Percentiles rank a stretch among this genome's conserved stretches.
These are phyloP conservation scores for Herpotrichia juniperi DNA, from an alignment of 2,329 filamentous ascomycete genomes.

Conservation along the genomic window DNA sequence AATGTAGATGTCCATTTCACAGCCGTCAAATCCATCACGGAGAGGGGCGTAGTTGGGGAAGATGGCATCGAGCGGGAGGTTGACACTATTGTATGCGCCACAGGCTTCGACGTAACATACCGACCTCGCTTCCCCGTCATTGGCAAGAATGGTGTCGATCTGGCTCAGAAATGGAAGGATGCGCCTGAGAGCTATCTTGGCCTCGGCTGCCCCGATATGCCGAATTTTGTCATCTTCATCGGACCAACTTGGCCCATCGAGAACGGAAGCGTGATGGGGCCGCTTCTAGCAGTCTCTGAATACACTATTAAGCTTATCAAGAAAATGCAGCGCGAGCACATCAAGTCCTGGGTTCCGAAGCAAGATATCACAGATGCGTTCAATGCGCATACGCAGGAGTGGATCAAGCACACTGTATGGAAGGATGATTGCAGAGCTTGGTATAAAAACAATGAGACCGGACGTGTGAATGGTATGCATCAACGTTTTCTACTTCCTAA, in stretches of 20 bases:
- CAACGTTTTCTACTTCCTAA: background rate
- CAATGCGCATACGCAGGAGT: conserved; percentile 53
- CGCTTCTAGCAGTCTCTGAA: conserved; percentile 45
- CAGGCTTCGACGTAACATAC: conserved; percentile 54
- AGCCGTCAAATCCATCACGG: conserved; percentile 52
- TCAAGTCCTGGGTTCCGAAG: conserved; percentile 48
- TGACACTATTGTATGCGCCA: conserved; percentile 54
- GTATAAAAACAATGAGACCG: conserved; percentile 53
- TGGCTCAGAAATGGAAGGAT: conserved; percentile 49
- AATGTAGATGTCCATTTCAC: conserved; percentile 60
- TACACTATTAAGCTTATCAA: conserved; percentile 52
- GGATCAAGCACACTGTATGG: conserved; percentile 58
- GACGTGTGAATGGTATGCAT: conserved; percentile 36
- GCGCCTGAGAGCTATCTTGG: conserved; percentile 50
- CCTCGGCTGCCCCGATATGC: conserved; percentile 50
- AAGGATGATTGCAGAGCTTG: conserved; percentile 52
- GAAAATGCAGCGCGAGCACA: conserved; percentile 55
- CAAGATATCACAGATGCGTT: conserved; percentile 51
- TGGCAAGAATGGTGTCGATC: conserved; percentile 47
- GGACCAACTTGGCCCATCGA: conserved; percentile 52
- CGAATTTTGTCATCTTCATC: conserved; percentile 51
- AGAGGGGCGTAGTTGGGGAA: conserved; percentile 52
- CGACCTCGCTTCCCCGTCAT: conserved; percentile 51
- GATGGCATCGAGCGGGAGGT: conserved; percentile 50
- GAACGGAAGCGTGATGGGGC: conserved; percentile 53